A percentile compares a stretch with the other conserved stretches of the same genome.
Conservation (phyloP, 768 basidiomycete genomes). For the Mycena vulgaris region DNA sequence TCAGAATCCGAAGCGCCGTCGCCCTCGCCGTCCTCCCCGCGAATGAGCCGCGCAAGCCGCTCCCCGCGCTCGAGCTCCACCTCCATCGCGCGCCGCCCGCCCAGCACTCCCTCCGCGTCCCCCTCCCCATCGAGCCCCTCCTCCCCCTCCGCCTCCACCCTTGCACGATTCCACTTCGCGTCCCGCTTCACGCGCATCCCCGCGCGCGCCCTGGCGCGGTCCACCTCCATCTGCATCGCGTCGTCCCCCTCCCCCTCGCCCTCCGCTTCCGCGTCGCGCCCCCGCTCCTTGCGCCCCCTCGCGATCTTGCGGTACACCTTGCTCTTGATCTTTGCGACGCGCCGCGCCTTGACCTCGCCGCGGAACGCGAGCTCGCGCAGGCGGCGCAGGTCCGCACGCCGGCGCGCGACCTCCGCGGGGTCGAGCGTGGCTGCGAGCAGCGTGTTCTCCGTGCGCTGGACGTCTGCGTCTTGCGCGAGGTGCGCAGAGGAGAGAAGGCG, state of each 20-base stretch:
- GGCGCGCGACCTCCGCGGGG: slow-evolving; percentile 87
- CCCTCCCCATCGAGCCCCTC: slow-evolving; percentile 76
- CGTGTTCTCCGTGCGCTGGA: slow-evolving; percentile 75
- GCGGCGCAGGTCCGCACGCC: slow-evolving; percentile 85
- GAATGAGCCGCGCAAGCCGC: slow-evolving; percentile 82
- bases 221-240: slow-evolving; percentile 81
- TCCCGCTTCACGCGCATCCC: slow-evolving; percentile 91
- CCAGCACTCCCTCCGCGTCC: slow-evolving; percentile 74
- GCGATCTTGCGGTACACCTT: slow-evolving; percentile 91
- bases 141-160: slow-evolving; percentile 71
- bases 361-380: slow-evolving; percentile 96
- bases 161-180: slow-evolving; percentile 89
- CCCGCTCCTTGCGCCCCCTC: slow-evolving; percentile 80
- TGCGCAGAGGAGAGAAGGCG: slow-evolving; percentile 86
- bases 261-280: slow-evolving; percentile 62
- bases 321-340: slow-evolving; percentile 95
- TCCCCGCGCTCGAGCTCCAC: slow-evolving; percentile 92
- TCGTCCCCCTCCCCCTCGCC: slow-evolving; percentile 66
- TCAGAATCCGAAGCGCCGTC: neutral
- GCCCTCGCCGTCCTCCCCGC: slow-evolving; percentile 61
- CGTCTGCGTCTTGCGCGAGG: slow-evolving; percentile 80
- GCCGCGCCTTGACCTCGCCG: slow-evolving; percentile 90
- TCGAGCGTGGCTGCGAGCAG: slow-evolving; percentile 86
- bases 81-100: slow-evolving; percentile 72
- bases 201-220: slow-evolving; percentile 90